Conservation (phyloP, 2,329 filamentous ascomycete genomes). For the Calycina marina region DNA sequence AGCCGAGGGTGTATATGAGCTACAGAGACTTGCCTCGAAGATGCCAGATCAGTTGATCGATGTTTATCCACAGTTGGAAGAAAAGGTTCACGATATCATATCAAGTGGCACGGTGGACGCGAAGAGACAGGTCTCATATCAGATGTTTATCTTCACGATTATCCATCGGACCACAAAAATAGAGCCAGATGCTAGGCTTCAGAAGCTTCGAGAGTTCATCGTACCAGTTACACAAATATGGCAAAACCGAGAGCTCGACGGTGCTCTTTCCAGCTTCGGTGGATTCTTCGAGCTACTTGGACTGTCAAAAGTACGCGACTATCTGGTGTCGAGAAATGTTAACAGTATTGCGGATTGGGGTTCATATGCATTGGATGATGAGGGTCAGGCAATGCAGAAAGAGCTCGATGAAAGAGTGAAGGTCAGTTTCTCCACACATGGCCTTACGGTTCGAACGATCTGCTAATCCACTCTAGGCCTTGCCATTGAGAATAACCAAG, state of each 20-base stretch:
- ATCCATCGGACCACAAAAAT: slow-evolving; percentile 72
- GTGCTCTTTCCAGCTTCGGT: slow-evolving; percentile 56
- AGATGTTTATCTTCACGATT: slow-evolving; percentile 86
- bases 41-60: slow-evolving; percentile 77
- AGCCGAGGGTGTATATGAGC: slow-evolving; percentile 67
- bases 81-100: slow-evolving; percentile 68
- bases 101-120: slow-evolving; percentile 61
- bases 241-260: slow-evolving; percentile 55
- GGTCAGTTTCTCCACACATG: slow-evolving; percentile 28
- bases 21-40: slow-evolving; percentile 76
- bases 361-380: slow-evolving; percentile 56
- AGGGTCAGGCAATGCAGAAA: slow-evolving; percentile 65
- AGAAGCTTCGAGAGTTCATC: slow-evolving; percentile 63
- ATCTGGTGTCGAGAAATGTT: slow-evolving; percentile 58
- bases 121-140: slow-evolving; percentile 72
- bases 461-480: slow-evolving; percentile 24
- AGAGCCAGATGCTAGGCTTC: slow-evolving; percentile 53
- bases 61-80: slow-evolving; percentile 78
- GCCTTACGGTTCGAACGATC: not conserved
- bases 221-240: slow-evolving; percentile 71
- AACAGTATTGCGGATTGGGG: slow-evolving; percentile 76
- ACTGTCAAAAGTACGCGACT: slow-evolving; percentile 66
- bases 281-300: slow-evolving; percentile 70
- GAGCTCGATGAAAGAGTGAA: slow-evolving; percentile 65
- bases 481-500: slow-evolving; percentile 79